Evolutionary conservation across 1,284 basidiomycete species (phyloP).

Genomic region (Austroboletus niveus): DNA sequence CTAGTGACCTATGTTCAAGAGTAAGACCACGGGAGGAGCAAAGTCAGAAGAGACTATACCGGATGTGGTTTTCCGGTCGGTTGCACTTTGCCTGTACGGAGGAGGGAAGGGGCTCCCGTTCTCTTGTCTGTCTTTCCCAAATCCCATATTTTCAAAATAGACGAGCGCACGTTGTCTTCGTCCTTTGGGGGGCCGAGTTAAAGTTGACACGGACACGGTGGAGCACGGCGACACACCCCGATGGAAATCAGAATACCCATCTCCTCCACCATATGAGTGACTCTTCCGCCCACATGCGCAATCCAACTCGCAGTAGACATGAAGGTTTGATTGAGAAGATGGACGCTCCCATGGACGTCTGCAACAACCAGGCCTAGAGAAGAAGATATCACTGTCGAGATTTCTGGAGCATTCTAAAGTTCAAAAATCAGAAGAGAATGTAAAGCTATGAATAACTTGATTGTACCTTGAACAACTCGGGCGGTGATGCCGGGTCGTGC

Average conservation of each 20-base stretch:
- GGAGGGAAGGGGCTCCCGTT: constrained; percentile 61
- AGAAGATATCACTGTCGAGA: constrained; percentile 64
- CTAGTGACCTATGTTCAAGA: constrained; percentile 64
- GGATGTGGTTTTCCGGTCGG: constrained; percentile 79
- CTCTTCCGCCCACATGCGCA: constrained; percentile 71
- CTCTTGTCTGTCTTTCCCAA: constrained; percentile 75
- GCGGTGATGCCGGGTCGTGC: constrained; percentile 72
- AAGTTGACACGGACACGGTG: background rate
- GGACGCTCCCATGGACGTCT: constrained; percentile 80
- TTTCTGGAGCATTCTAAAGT: constrained; percentile 61
- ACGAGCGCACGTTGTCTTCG: constrained; percentile 71
- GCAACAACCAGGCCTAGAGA: constrained; percentile 68
- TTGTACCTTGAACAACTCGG: constrained; percentile 73
- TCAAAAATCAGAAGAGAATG: constrained; percentile 1
- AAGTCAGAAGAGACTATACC: constrained; percentile 40
- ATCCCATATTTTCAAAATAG: constrained; percentile 90
- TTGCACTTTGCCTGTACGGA: constrained; percentile 79
- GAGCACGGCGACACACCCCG: constrained; percentile 56
- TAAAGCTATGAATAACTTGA: background rate
- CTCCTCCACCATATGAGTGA: constrained; percentile 83
- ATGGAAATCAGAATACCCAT: constrained; percentile 80
- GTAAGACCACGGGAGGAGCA: background rate
- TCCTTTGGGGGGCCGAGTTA: constrained; percentile 49
- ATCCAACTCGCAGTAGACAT: constrained; percentile 72
- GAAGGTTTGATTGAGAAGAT: constrained; percentile 75